phyloP scores from a whole-genome alignment of 2,329 filamentous ascomycete species.

The Colletotrichum tropicicola region DNA sequence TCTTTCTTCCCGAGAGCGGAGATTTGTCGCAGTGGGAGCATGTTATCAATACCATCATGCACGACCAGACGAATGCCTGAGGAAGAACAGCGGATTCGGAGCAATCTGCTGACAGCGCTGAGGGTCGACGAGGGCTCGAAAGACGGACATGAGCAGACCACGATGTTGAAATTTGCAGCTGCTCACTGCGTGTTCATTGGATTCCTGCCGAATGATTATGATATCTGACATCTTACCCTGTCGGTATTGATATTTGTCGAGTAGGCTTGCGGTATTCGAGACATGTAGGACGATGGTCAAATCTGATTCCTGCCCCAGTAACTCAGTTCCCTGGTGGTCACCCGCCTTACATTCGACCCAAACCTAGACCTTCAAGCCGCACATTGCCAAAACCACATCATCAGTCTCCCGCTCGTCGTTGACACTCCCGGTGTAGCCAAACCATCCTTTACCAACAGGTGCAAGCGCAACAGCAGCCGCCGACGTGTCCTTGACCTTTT shows the following conservation, averaged over 20 bases:
- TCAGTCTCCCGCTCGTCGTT: not conserved
- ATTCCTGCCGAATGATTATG: too few relatives aligned
- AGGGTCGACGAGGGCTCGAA: too few relatives aligned
- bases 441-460: not conserved
- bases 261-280: too few relatives aligned
- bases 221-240: too few relatives aligned
- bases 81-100: not conserved
- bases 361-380: not conserved
- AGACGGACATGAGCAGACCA: too few relatives aligned
- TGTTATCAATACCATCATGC: slow-evolving; percentile 23
- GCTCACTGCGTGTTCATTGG: too few relatives aligned
- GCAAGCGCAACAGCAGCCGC: not conserved
- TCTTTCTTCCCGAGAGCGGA: slow-evolving; percentile 15
- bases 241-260: too few relatives aligned
- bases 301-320: too few relatives aligned
- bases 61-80: slow-evolving; percentile 5
- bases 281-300: too few relatives aligned
- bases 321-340: too few relatives aligned
- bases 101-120: too few relatives aligned
- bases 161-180: too few relatives aligned
- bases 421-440: not conserved
- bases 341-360: not conserved
- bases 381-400: not conserved
- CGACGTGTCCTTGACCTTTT: not conserved
- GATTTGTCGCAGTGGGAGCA: slow-evolving; percentile 24